A percentile compares a stretch with the other conserved stretches of the same genome.
These are phyloP conservation scores for Aphanomyces invadans DNA, from an alignment of 352 stramenopile genomes.

Conservation along the genomic window DNA sequence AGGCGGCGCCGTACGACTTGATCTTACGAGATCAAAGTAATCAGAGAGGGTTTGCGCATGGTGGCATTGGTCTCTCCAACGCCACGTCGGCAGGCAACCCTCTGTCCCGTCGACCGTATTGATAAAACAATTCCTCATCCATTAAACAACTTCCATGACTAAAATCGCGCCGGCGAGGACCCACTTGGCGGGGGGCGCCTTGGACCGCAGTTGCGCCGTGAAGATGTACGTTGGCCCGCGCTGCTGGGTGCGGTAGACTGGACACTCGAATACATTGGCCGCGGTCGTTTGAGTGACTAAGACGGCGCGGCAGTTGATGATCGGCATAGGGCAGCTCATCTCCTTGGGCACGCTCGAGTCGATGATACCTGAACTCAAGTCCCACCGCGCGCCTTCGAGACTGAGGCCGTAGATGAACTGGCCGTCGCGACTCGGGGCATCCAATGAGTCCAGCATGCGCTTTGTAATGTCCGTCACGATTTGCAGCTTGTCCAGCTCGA, in stretches of 20 bases:
- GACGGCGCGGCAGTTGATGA: constrained; percentile 83
- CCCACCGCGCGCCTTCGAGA: constrained; percentile 87
- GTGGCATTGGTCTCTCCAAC: constrained; percentile 33
- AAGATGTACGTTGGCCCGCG: constrained; percentile 87
- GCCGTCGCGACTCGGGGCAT: constrained; percentile 81
- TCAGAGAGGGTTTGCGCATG: constrained; percentile 25
- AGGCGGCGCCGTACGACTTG: constrained; percentile 26
- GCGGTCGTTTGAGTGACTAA: constrained; percentile 27
- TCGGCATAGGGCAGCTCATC: constrained; percentile 87
- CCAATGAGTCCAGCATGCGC: constrained; percentile 62
- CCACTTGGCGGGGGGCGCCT: constrained; percentile 83
- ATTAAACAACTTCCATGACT: constrained; percentile 81
- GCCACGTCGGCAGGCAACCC: constrained; percentile 45
- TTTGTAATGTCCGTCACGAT: constrained; percentile 85
- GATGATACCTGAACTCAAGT: constrained; percentile 68
- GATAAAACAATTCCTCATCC: neutral
- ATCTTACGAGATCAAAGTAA: constrained; percentile 25
- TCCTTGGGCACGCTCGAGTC: constrained; percentile 80
- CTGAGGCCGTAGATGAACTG: constrained; percentile 85
- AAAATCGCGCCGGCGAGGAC: constrained; percentile 83
- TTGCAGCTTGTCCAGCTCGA: constrained; percentile 78
- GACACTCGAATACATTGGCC: constrained; percentile 66
- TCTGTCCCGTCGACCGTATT: constrained; percentile 26
- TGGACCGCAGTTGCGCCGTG: constrained; percentile 77
- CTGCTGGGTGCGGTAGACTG: constrained; percentile 88